phyloP scores from a whole-genome alignment of 2,329 filamentous ascomycete genomes.

The Aquanectria penicillioides region DNA sequence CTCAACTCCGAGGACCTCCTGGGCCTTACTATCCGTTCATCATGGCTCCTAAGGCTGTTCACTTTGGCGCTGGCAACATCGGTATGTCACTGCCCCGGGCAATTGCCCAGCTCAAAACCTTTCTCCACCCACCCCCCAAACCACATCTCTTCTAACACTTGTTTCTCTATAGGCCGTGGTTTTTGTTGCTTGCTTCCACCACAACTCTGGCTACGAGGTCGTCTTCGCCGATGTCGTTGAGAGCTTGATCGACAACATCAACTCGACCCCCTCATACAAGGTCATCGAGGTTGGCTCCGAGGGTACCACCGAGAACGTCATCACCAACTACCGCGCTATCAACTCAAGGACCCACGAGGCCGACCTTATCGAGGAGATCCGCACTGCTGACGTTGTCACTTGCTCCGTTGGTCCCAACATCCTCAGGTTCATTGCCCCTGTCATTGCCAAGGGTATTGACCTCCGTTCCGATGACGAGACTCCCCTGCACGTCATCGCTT shows the following conservation, averaged over 20 bases:
- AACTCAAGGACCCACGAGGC: constrained; percentile 89
- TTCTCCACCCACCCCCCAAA: not conserved
- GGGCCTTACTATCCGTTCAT: constrained; percentile 37
- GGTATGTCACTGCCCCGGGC: constrained; percentile 54
- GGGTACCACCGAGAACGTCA: constrained; percentile 81
- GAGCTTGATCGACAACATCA: constrained; percentile 80
- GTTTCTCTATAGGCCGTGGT: constrained; percentile 65
- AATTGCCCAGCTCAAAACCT: constrained; percentile 3
- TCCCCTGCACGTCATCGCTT: constrained; percentile 92
- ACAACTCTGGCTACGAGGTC: constrained; percentile 95
- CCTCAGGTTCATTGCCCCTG: constrained; percentile 94
- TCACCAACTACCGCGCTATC: constrained; percentile 96
- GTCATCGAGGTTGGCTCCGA: constrained; percentile 93
- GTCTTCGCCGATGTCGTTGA: constrained; percentile 96
- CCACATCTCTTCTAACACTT: constrained; percentile 17
- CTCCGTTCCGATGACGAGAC: constrained; percentile 69
- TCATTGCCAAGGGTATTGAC: constrained; percentile 94
- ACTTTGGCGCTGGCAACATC: constrained; percentile 89
- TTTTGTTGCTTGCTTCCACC: constrained; percentile 92
- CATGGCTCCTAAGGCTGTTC: constrained; percentile 76
- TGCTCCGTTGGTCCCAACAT: constrained; percentile 97
- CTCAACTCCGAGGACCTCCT: constrained; percentile 9
- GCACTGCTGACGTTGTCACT: constrained; percentile 89
- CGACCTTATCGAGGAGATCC: constrained; percentile 85
- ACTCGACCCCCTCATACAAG: constrained; percentile 80